A percentile compares a stretch with the other conserved stretches of the same genome.
These are phyloP conservation scores for Suillus lakei DNA, from an alignment of 768 basidiomycete genomes.

Conservation along the genomic window DNA sequence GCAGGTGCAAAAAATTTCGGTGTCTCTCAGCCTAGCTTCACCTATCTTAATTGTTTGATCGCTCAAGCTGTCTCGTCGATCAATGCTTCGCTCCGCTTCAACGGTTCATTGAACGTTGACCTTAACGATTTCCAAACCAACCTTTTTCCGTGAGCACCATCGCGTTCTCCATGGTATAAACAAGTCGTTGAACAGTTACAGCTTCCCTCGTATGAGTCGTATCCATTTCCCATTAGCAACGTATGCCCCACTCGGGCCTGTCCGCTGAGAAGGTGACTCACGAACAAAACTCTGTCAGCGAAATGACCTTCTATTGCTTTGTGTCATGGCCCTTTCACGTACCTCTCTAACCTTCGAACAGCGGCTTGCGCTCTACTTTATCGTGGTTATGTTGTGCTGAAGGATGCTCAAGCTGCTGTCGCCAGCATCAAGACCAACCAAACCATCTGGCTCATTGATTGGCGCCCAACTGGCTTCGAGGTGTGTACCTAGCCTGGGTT, in stretches of 20 bases:
- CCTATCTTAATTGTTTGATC: constrained; percentile 94
- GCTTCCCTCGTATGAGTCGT: constrained; percentile 96
- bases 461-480: constrained; percentile 98
- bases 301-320: constrained; percentile 99
- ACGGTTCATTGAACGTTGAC: constrained; percentile 97
- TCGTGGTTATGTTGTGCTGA: constrained; percentile 96
- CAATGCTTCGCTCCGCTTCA: constrained; percentile 96
- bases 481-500: constrained; percentile 27
- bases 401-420: constrained; percentile 93
- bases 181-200: constrained; percentile 31
- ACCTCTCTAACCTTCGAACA: constrained; percentile 34
- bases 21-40: constrained; percentile 85
- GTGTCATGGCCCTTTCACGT: not conserved
- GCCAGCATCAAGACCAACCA: constrained; percentile 96
- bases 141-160: constrained; percentile 82
- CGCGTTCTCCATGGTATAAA: constrained; percentile 4
- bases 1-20: constrained; percentile 89
- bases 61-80: constrained; percentile 98
- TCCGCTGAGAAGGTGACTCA: constrained; percentile 96
- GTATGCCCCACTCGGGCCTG: constrained; percentile 91
- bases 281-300: constrained; percentile 96
- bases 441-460: constrained; percentile 98
- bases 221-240: constrained; percentile 99
- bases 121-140: constrained; percentile 99
- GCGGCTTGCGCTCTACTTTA: constrained; percentile 93